These are phyloP conservation scores for Salix arbutifolia DNA, from an alignment of 345 rosid species.

Conservation along the genomic window DNA sequence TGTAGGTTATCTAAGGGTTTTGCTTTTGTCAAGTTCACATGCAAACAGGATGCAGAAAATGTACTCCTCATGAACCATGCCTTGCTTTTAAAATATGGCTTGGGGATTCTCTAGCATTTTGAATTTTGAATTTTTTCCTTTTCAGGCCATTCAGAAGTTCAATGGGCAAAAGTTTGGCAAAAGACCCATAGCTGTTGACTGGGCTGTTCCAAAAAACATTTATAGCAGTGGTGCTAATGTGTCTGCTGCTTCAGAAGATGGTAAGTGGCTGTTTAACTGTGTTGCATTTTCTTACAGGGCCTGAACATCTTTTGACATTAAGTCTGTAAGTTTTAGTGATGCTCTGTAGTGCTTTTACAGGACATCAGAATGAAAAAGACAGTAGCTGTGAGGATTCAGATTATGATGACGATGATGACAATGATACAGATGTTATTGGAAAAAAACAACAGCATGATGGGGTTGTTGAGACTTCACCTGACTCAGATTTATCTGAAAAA, in stretches of 20 bases:
- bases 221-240: constrained; percentile 46
- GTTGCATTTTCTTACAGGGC: background rate
- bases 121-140: constrained; percentile 13
- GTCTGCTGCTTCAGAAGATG: constrained; percentile 47
- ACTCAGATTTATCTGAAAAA: constrained; percentile 28
- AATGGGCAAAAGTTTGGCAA: constrained; percentile 65
- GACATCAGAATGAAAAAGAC: constrained; percentile 37
- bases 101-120: background rate
- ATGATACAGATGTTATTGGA: background rate
- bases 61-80: constrained; percentile 36
- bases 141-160: constrained; percentile 87
- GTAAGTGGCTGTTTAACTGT: constrained; percentile 32
- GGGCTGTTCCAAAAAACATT: constrained; percentile 92
- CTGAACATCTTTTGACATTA: background rate
- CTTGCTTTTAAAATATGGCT: background rate
- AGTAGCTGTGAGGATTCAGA: constrained; percentile 56
- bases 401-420: constrained; percentile 35
- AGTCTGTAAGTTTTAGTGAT: constrained; percentile 5
- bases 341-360: constrained; percentile 34
- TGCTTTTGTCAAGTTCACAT: constrained; percentile 91
- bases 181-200: constrained; percentile 90
- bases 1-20: constrained; percentile 85
- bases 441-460: constrained; percentile 22
- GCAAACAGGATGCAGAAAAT: constrained; percentile 82
- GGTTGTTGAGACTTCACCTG: constrained; percentile 19